These are phyloP conservation scores for Bipolaris victoriae DNA, from an alignment of 2,329 filamentous ascomycete species.

Conservation along the genomic window DNA sequence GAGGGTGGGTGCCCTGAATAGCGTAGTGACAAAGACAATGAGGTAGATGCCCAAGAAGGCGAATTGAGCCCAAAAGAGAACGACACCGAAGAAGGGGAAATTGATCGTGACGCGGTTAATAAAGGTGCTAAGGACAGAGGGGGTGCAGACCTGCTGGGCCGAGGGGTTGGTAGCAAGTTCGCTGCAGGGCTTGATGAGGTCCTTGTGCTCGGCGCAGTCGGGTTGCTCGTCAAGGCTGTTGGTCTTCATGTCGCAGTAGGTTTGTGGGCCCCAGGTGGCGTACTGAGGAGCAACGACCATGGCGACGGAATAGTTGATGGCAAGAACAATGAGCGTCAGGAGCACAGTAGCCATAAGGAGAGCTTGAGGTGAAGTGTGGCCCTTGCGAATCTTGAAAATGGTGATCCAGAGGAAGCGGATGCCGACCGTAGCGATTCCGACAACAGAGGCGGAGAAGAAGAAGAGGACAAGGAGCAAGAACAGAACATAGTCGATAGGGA, in stretches of 20 bases:
- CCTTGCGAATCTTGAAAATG: slow-evolving; percentile 88
- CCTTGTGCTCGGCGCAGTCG: slow-evolving; percentile 73
- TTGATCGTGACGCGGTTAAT: slow-evolving; percentile 91
- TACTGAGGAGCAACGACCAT: slow-evolving; percentile 98
- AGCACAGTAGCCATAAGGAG: slow-evolving; percentile 89
- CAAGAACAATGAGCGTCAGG: slow-evolving; percentile 85
- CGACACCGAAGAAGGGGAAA: slow-evolving; percentile 90
- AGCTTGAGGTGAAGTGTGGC: slow-evolving; percentile 88
- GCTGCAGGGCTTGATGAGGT: slow-evolving; percentile 80
- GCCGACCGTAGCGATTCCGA: slow-evolving; percentile 83
- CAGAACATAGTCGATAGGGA: slow-evolving; percentile 90
- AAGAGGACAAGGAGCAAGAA: slow-evolving; percentile 84
- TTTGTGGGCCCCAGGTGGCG: slow-evolving; percentile 90
- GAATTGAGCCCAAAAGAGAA: slow-evolving; percentile 98
- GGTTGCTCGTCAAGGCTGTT: slow-evolving; percentile 68
- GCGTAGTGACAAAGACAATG: slow-evolving; percentile 76
- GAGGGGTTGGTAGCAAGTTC: slow-evolving; percentile 73
- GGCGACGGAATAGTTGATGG: slow-evolving; percentile 88
- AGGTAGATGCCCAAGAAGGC: slow-evolving; percentile 84
- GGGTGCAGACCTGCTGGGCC: slow-evolving; percentile 85
- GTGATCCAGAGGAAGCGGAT: slow-evolving; percentile 96
- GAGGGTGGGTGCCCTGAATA: slow-evolving; percentile 80
- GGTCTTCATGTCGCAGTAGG: slow-evolving; percentile 80
- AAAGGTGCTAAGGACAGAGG: slow-evolving; percentile 89
- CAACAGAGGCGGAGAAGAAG: slow-evolving; percentile 86